phyloP scores from a whole-genome alignment of 2,329 filamentous ascomycete species.

The Clarireedia hainanense region DNA sequence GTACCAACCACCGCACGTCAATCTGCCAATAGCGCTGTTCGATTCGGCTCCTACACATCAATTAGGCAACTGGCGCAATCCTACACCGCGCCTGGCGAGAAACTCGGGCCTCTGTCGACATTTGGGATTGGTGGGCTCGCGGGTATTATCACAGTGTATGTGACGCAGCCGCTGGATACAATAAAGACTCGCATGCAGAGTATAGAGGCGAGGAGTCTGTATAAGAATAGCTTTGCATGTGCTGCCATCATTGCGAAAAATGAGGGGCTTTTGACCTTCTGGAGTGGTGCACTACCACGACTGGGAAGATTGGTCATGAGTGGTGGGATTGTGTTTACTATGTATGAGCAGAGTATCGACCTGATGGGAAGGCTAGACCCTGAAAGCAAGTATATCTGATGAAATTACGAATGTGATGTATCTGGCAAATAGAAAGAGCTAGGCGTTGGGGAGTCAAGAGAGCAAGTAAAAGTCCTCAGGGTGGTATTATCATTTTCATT shows the following conservation, averaged over 20 bases:
- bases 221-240: slow-evolving; percentile 84
- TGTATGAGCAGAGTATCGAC: slow-evolving; percentile 97
- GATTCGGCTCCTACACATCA: slow-evolving; percentile 86
- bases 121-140: slow-evolving; percentile 87
- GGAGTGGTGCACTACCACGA: slow-evolving; percentile 85
- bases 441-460: neutral
- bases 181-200: slow-evolving; percentile 99
- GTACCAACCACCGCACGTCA: slow-evolving; percentile 91
- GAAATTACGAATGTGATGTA: neutral
- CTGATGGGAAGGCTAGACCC: slow-evolving; percentile 74
- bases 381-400: slow-evolving; percentile 64
- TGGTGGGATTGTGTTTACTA: slow-evolving; percentile 95
- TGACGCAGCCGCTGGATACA: slow-evolving; percentile 73
- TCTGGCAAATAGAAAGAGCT: neutral
- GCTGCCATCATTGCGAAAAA: slow-evolving; percentile 77
- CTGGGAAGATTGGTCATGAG: slow-evolving; percentile 80
- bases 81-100: slow-evolving; percentile 90
- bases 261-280: slow-evolving; percentile 84
- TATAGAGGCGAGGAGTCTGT: slow-evolving; percentile 70
- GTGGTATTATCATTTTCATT: neutral
- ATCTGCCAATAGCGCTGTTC: slow-evolving; percentile 85
- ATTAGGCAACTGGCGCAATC: slow-evolving; percentile 86
- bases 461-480: neutral
- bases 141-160: slow-evolving; percentile 82
- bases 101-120: slow-evolving; percentile 78